These are phyloP conservation scores for Colletotrichum camelliae DNA, from an alignment of 2,329 filamentous ascomycete genomes.

Conservation along the genomic window DNA sequence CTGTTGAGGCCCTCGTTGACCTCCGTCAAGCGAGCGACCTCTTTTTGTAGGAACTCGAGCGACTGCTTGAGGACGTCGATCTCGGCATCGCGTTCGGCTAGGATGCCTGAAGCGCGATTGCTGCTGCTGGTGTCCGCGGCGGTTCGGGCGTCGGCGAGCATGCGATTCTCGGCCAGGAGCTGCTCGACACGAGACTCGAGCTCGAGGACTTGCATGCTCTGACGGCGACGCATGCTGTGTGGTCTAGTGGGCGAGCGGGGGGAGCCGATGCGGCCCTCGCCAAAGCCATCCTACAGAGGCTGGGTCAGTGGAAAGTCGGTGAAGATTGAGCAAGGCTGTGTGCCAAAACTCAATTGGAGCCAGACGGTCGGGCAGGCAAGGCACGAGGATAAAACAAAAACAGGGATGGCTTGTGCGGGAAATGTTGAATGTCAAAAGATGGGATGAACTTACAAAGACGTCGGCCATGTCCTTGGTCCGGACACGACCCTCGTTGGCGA, in stretches of 20 bases:
- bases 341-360: neutral
- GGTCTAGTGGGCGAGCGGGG: constrained; percentile 92
- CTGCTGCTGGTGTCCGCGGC: constrained; percentile 72
- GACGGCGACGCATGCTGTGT: constrained; percentile 93
- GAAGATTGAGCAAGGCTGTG: neutral
- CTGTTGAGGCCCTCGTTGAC: constrained; percentile 81
- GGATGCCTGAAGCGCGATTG: constrained; percentile 69
- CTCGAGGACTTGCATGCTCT: constrained; percentile 96
- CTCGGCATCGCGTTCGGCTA: constrained; percentile 85
- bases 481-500: constrained; percentile 87
- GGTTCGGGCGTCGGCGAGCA: constrained; percentile 64
- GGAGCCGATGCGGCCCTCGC: constrained; percentile 84
- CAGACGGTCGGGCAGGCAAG: neutral
- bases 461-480: constrained; percentile 88
- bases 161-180: constrained; percentile 82
- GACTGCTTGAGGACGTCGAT: constrained; percentile 83
- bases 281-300: constrained; percentile 82
- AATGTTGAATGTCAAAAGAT: constrained; percentile 17
- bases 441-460: constrained; percentile 79
- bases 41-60: constrained; percentile 79
- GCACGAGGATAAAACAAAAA: neutral
- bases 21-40: constrained; percentile 80
- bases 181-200: constrained; percentile 87
- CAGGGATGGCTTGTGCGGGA: neutral
- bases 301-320: constrained; percentile 17